Percentiles rank a stretch among this genome's conserved stretches.
Conservation (phyloP, 177 flowering plant species). For the Vitis hybrid region DNA sequence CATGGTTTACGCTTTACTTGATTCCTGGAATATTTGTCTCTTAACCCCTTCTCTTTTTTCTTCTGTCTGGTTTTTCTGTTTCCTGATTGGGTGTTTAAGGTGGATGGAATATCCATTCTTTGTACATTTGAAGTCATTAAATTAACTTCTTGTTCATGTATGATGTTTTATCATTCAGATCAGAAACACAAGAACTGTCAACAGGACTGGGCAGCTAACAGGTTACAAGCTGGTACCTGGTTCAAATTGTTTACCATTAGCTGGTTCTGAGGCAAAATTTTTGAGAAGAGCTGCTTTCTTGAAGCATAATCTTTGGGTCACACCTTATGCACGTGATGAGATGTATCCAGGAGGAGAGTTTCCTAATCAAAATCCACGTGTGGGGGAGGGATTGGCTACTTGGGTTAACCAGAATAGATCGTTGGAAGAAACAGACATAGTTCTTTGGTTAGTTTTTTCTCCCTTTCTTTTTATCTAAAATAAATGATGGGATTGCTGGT, state of each 20-base stretch:
- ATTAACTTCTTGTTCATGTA: background rate
- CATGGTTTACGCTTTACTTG: background rate
- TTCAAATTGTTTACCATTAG: conserved; percentile 87
- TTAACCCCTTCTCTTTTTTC: background rate
- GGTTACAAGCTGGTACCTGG: conserved; percentile 94
- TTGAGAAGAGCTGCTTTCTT: conserved; percentile 90
- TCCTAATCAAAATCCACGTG: conserved; percentile 97
- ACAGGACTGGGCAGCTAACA: conserved; percentile 86
- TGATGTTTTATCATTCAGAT: conserved; percentile 36
- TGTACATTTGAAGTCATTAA: background rate
- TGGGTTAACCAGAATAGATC: conserved; percentile 87
- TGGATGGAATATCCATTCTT: background rate
- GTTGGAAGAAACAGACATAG: conserved; percentile 83
- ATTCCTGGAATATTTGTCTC: background rate
- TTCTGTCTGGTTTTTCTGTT: background rate
- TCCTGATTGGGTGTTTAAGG: background rate
- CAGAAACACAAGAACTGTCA: conserved; percentile 84
- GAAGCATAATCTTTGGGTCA: conserved; percentile 98
- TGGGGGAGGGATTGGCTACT: conserved; percentile 84
- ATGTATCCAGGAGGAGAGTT: conserved; percentile 96
- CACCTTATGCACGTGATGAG: conserved; percentile 68
- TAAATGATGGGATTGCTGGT: too few species aligned
- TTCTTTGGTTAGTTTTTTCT: conserved; percentile 70
- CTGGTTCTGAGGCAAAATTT: conserved; percentile 89
- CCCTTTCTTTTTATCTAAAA: background rate